Conservation (phyloP, 768 basidiomycete species). For the Gyrodon lividus region DNA sequence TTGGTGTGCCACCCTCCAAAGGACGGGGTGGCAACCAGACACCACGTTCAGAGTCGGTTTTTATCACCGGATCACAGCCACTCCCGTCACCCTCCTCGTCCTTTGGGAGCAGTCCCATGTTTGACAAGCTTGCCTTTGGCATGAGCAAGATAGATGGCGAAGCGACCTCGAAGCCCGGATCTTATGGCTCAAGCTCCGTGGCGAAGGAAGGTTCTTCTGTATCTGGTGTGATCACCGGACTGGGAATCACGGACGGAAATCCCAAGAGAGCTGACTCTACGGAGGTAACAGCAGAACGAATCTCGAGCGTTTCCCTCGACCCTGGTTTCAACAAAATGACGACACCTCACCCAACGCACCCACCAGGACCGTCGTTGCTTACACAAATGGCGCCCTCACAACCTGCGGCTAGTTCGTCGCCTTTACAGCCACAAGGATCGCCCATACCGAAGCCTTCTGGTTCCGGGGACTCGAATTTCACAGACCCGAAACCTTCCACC, state of each 20-base stretch:
- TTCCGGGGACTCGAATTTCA: constrained; percentile 15
- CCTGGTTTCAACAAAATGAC: constrained; percentile 39
- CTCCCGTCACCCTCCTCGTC: constrained; percentile 84
- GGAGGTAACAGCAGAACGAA: constrained; percentile 48
- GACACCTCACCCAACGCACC: constrained; percentile 34
- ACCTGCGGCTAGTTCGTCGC: constrained; percentile 15
- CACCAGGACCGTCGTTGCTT: constrained; percentile 66
- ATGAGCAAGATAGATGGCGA: constrained; percentile 85
- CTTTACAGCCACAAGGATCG: constrained; percentile 30
- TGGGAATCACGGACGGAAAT: constrained; percentile 11
- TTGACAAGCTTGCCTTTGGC: constrained; percentile 88
- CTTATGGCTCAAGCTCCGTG: constrained; percentile 25
- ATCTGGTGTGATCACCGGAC: constrained; percentile 12
- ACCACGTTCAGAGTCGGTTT: constrained; percentile 74
- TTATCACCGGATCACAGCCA: constrained; percentile 93
- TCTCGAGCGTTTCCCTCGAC: constrained; percentile 49
- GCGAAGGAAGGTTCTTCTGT: constrained; percentile 23
- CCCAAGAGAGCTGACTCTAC: constrained; percentile 35
- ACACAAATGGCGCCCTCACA: constrained; percentile 62
- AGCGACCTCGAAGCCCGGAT: constrained; percentile 35
- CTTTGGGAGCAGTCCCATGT: constrained; percentile 63
- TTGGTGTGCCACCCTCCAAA: constrained; percentile 91
- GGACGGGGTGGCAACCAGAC: constrained; percentile 97
- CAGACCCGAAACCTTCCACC: constrained; percentile 26
- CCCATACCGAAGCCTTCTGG: constrained; percentile 19